Evolutionary conservation across 129 eudicot species (phyloP), one percentile per base, ranked within the genome.

Genomic region (Kitagawia praeruptora): DNA sequence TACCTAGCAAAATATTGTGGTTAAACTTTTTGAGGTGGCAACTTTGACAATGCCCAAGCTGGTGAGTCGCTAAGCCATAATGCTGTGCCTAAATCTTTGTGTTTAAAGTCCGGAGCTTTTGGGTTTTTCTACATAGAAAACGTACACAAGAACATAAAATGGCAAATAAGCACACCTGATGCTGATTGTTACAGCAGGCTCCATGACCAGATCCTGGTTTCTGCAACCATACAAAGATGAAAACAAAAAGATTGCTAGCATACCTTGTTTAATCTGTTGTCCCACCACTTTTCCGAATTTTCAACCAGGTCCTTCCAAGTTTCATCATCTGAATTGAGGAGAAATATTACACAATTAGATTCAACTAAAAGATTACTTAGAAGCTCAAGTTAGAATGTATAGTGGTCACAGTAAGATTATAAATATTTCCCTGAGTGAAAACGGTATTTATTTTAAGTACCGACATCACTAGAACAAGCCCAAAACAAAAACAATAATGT

Each of bases 231-330:
- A 1, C 41, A 23, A 67, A 8, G 25, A 5, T 27, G 42, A 13
- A 14, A 8, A 46, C 15, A 3, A 74, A 40, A 11, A 10, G 40
- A 51, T 44, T n/a, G 38, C 12, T 73, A 73, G 54, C 16, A 54
- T 78, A 69, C 76, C 80, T 87, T 87, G 23, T 34, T 39, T 28
- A 34, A 23, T 73, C 97, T 89, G 79, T 91, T 91, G 81, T 91
- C 97, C 97, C 97, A 91, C 97, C 97, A 91, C 51, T 78, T 85
- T 18, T 25, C 72, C 31, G 94, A 93, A 75, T 89, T 86, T 86
- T 89, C 89, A 14, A 89, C 86, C 87, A 91, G 85, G 75, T 84
- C 76, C 81, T 78, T 86, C 93, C 97, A 91, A 75, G 82, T 69
- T 46, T 84, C 89, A 47, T 56, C 85, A 0, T 75, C 90, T 84